Base-by-base conservation (phyloP, 305 asterid genomes). In the Fraxinus paxiana region DNA sequence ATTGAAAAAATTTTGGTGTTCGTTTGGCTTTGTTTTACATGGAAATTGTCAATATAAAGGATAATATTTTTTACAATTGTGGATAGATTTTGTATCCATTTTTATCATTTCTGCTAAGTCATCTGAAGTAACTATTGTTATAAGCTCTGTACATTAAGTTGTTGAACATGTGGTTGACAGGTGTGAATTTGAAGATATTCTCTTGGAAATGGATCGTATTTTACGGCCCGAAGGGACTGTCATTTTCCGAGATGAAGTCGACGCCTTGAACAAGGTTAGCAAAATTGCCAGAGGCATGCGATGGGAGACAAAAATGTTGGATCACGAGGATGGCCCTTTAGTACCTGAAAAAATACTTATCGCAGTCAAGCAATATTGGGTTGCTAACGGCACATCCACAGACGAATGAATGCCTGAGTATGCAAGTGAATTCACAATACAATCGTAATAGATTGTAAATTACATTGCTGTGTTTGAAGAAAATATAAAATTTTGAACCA, bases 291-390 rank as follows among this genome's bases (percentile, higher is more conserved):
- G 87, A 54, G 97, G 97, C 18, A 89, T 94, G 97, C 88, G 97
- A 86, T 94, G 97, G 97, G 95, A 91, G 15, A 69, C 81, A 1
- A 94, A 89, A 81, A 83, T 94, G 92, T 30, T 87, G 81, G 98
- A 94, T 84, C 98, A 94, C 35, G 97, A 94, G 78, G 97, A 92
- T 54, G 97, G 98, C 7, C 98, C 98, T 13, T 84, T 94, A 5
- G 98, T 94, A 54, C 94, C 97, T 6, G 92, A 94, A 88, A 94
- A 94, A 81, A 88, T 93, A 81, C 90, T 94, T 10, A 72, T 94
- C 10, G 97, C 94, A 1, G 90, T 88, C 0, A 92, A 94, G 37
- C 94, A 85, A 70, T 94, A 94, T 75, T 84, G 94, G 92, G 93
- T 90, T 9, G 92, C 73, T 30, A 88, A 89, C 63, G 72, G 72